Base-by-base conservation (phyloP, 768 basidiomycete species). In the Aureoboletus auriporus region DNA sequence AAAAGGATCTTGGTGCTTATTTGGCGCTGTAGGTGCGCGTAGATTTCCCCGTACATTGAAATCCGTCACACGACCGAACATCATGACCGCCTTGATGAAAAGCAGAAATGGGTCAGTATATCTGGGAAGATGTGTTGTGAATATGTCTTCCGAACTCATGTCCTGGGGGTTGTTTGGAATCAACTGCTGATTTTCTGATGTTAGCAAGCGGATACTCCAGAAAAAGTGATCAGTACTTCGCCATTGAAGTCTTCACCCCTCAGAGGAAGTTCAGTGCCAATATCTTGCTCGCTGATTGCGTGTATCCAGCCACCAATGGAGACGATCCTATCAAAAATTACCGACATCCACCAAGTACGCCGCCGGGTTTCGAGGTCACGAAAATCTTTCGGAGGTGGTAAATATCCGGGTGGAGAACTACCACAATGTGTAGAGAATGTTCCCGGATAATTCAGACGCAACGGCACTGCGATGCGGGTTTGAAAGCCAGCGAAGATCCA, bases 401-500 rank as follows among this genome's bases (percentile, higher is more conserved):
- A 71, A 65, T 90, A 93, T 37, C 87, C 88, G 12, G 82, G 83
- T 9, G 86, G 82, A n/a, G 84, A 82, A 45, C 74, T 77, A 55
- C 74, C 79, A 5, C 76, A 80, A 48, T 86, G 81, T 12, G 78
- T 78, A 6, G 83, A 80, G 59, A 84, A 90, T 14, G 89, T 90
- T 31, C 90, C 89, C 4, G 89, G 89, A 63, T 89, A 89, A 65
- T 93, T 93, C 26, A 91, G 69, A 37, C 89, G 82, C 28, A 93
- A 73, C 6, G 89, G 90, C 14, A 92, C 76, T 23, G 88, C 86
- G 16, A 88, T 86, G 28, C 89, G 77, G 13, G 84, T 88, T 62
- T 90, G 86, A 59, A 91, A 91, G 11, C 80, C 87, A 16, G 90
- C 88, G 67, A 90, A 90, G 35, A 91, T 86, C 90, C 90, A 92